Evolutionary conservation across 2,329 filamentous ascomycete genomes (phyloP).

Genomic region (Trichophyton rubrum): DNA sequence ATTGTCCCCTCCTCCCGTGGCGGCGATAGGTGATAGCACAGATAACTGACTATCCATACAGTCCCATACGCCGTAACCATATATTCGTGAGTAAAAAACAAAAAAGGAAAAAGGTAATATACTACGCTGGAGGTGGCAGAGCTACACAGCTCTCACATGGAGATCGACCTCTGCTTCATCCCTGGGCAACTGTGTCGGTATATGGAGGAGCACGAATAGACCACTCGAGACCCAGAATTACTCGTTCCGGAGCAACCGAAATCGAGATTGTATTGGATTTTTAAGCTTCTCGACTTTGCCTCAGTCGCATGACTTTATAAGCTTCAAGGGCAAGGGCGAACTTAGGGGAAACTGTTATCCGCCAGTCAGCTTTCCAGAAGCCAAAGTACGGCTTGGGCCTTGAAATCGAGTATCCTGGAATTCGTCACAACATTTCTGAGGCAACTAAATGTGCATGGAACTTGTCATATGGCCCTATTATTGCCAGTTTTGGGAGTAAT

Average conservation of each 20-base stretch:
- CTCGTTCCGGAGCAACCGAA: background rate
- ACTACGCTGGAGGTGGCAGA: background rate
- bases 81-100: background rate
- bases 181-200: background rate
- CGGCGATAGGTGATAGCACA: background rate
- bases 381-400: background rate
- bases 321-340: background rate
- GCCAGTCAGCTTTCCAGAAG: background rate
- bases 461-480: background rate
- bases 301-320: background rate
- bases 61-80: background rate
- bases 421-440: background rate
- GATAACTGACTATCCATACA: background rate
- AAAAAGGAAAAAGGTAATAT: background rate
- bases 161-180: background rate
- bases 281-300: background rate
- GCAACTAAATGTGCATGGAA: background rate
- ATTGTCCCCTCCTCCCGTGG: background rate
- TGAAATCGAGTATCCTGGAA: background rate
- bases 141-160: background rate
- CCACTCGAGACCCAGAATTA: background rate
- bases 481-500: background rate
- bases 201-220: background rate
- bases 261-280: background rate
- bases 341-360: background rate